Evolutionary conservation across 139 green algal species (phyloP).

Genomic region (Tetraselmis striata): DNA sequence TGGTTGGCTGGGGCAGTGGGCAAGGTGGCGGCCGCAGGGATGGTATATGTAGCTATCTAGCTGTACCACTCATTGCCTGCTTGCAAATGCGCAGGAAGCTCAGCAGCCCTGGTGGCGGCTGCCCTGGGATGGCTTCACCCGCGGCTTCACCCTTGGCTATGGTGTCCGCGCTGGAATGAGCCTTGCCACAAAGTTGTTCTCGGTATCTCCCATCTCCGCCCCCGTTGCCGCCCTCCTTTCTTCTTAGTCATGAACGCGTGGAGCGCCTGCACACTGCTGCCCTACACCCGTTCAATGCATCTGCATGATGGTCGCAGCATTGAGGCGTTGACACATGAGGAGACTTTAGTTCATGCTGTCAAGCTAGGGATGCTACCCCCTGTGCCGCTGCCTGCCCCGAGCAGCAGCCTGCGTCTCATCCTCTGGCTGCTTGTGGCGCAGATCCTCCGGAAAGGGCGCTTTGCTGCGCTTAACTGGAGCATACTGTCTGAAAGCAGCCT

Average conservation of each 20-base stretch:
- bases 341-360: neutral
- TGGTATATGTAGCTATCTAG: neutral
- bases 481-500: conserved; percentile 8
- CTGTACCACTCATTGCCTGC: too few relatives aligned
- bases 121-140: conserved; percentile 6
- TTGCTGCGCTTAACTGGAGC: conserved; percentile 1
- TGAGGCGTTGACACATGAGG: too few relatives aligned
- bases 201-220: neutral
- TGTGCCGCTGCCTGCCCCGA: too few relatives aligned
- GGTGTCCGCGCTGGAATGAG: conserved; percentile 4
- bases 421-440: neutral
- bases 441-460: neutral
- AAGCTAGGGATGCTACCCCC: neutral
- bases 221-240: too few relatives aligned
- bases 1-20: too few relatives aligned
- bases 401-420: too few relatives aligned
- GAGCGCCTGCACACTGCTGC: too few relatives aligned
- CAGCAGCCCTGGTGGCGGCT: conserved; percentile 6
- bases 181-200: conserved; percentile 3
- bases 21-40: neutral
- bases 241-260: too few relatives aligned
- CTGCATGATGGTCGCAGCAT: too few relatives aligned
- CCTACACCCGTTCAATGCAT: too few relatives aligned
- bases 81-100: neutral
- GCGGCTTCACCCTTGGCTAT: conserved; percentile 16